Percentiles rank a stretch among this genome's conserved stretches.
phyloP scores from a whole-genome alignment of 257 asterid species.

The Jacaranda mimosifolia region DNA sequence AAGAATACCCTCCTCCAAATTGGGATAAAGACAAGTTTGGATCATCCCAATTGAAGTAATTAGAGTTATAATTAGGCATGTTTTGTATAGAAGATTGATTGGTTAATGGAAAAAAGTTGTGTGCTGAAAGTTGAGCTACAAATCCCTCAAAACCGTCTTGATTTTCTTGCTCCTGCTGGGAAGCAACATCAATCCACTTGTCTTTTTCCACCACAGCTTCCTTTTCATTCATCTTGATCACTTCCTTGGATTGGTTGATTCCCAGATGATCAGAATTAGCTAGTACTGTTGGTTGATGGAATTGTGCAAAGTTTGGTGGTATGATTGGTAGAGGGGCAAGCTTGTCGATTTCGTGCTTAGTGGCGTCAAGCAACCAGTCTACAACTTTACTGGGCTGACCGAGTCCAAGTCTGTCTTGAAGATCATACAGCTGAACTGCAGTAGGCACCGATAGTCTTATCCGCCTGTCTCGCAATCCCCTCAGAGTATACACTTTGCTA shows the following conservation, averaged over 20 bases:
- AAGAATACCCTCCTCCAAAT: constrained; percentile 50
- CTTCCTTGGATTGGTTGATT: neutral
- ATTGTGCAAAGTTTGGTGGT: constrained; percentile 34
- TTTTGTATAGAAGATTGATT: constrained; percentile 47
- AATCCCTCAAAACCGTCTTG: constrained; percentile 40
- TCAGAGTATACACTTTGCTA: constrained; percentile 75
- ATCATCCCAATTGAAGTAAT: constrained; percentile 58
- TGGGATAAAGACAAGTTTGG: constrained; percentile 61
- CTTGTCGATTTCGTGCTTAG: constrained; percentile 62
- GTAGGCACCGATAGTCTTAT: constrained; percentile 79
- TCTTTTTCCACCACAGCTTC: no score
- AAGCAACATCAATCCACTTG: no score
- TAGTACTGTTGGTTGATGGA: constrained; percentile 30
- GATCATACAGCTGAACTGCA: constrained; percentile 75
- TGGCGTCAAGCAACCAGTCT: constrained; percentile 71
- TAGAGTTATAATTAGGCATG: constrained; percentile 42
- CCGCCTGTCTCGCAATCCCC: constrained; percentile 71
- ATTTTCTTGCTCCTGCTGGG: neutral
- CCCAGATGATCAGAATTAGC: constrained; percentile 26
- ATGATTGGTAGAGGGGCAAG: constrained; percentile 73
- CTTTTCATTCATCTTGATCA: neutral
- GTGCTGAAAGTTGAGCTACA: constrained; percentile 39
- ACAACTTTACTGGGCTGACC: constrained; percentile 82
- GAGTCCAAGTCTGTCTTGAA: constrained; percentile 75
- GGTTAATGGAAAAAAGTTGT: constrained; percentile 55